Evolutionary conservation across 805 yeast species (phyloP), one percentile per base, ranked within the genome.

Genomic region (Nakazawaea laoshanensis): DNA sequence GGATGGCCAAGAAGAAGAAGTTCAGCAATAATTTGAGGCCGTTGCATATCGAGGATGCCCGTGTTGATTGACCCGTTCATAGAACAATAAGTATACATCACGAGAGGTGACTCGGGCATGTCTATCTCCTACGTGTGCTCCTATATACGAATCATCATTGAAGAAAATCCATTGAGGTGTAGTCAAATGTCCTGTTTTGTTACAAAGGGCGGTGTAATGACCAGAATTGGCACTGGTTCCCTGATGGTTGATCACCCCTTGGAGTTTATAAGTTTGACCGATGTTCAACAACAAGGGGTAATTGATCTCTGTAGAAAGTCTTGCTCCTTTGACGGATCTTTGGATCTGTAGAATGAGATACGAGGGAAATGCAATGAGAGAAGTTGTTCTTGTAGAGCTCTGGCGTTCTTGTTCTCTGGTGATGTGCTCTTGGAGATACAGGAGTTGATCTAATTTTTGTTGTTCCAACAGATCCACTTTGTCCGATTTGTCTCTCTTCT

Each of bases 71-170:
- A 45, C 20, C 4, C 38, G 24, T 19, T 35, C 78, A 46, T 82
- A 82, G 51, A 82, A 80, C 45, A 82, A 53, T 14, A 82, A 77
- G 49, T 81, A 82, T 1, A 74, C 87, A 38, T 77, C 80, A 32
- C 67, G 62, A n/a, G n/a, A n/a, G n/a, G n/a, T n/a, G n/a, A n/a
- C n/a, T n/a, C n/a, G n/a, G n/a, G 25, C 78, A 68, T 23, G 69
- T 67, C 39, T 65, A 50, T 10, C 54, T 51, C 3, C 49, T 51
- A 11, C 58, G 48, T 6, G 56, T 56, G 13, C 55, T 59, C 24
- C 41, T 46, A 65, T 61, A 24, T 69, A 70, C 27, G 56, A 59
- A 32, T 81, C 89, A 52, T 82, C 94, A 49, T 82, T 89, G 52
- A 82, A 82, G 40, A 68, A 68, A 41, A 78, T 75, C 92, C 92